Conservation (phyloP, 805 yeast genomes). For the Candida xiaguanensis region DNA sequence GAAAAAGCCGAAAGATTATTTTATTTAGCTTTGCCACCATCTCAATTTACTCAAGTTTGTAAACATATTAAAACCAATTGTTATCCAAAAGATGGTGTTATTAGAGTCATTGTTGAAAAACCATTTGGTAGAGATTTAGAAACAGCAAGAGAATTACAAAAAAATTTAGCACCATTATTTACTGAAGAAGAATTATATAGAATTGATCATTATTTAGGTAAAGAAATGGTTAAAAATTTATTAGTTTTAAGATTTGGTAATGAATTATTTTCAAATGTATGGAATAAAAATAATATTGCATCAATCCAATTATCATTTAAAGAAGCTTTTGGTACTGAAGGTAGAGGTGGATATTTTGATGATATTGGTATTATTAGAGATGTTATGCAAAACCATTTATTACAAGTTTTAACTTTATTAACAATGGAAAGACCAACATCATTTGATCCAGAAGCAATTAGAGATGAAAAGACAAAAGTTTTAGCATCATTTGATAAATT, state of each 20-base stretch:
- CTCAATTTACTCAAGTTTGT: constrained; percentile 80
- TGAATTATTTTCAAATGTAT: constrained; percentile 78
- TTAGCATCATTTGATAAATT: constrained; percentile 76
- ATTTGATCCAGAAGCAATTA: constrained; percentile 86
- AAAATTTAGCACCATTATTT: constrained; percentile 78
- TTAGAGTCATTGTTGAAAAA: constrained; percentile 89
- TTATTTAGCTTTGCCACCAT: constrained; percentile 94
- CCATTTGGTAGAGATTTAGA: constrained; percentile 94
- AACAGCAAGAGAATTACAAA: constrained; percentile 73
- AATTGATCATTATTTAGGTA: constrained; percentile 96
- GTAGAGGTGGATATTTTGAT: constrained; percentile 98
- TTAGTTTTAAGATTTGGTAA: constrained; percentile 88
- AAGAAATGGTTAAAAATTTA: constrained; percentile 95
- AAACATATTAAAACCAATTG: constrained; percentile 62
- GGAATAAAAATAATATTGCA: constrained; percentile 78
- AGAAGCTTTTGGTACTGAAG: constrained; percentile 99
- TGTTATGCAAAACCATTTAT: constrained; percentile 95
- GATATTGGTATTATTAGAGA: constrained; percentile 93
- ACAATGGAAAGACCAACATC: constrained; percentile 95
- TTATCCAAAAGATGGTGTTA: constrained; percentile 61
- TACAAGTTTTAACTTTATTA: constrained; percentile 85
- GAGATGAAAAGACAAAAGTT: constrained; percentile 95
- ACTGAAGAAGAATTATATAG: constrained; percentile 88
- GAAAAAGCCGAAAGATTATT: constrained; percentile 70
- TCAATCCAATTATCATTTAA: constrained; percentile 88